Base-by-base conservation (phyloP, 1,284 basidiomycete species). In the Heterobasidion parviporum region DNA sequence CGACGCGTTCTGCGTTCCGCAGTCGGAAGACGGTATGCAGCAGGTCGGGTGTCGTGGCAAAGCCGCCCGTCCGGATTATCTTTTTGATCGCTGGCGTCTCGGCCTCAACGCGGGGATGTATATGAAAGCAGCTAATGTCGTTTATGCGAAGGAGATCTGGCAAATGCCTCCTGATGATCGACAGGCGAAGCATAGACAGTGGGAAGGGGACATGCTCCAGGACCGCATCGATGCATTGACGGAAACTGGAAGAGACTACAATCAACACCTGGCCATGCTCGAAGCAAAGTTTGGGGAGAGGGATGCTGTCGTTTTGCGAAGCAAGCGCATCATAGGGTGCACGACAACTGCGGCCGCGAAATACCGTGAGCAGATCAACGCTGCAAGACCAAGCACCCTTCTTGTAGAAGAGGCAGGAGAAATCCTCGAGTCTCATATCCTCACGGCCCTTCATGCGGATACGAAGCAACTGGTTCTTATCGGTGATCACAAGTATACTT, bases 401-500 rank as follows among this genome's bases (percentile, higher is more conserved):
- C 69, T 87, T 1, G 81, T 87, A 0, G 85, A 87, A 64, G 85
- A 87, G 64, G 84, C 84, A 0, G 85, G 85, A 10, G 85, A 87
- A 62, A 86, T 87, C 45, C 60, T 87, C 8, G 83, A 87, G 64
- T 82, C 79, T 58, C 85, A 86, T 61, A 69, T 85, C 34, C 57
- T 87, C 47, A 84, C 82, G 0, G 75, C 85, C 0, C 63, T 86
- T 16, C 72, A 75, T 0, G 57, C 60, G 6, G 58, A 71, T 4
- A 78, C 77, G 0, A 65, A 72, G 6, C 82, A 83, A 45, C 62
- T 86, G 49, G 77, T 87, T 55, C 68, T 86, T 14, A 87, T 87
- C 41, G 84, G 84, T 2, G 85, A 87, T 60, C 84, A 87, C 64
- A 80, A 87, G 83, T 87, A 66, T 44, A 1, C n/a, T 12, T 32